Percentiles rank a stretch among this genome's conserved stretches.
These are phyloP conservation scores for Hanseniaspora hatyaiensis DNA, from an alignment of 805 yeast species.

Conservation along the genomic window DNA sequence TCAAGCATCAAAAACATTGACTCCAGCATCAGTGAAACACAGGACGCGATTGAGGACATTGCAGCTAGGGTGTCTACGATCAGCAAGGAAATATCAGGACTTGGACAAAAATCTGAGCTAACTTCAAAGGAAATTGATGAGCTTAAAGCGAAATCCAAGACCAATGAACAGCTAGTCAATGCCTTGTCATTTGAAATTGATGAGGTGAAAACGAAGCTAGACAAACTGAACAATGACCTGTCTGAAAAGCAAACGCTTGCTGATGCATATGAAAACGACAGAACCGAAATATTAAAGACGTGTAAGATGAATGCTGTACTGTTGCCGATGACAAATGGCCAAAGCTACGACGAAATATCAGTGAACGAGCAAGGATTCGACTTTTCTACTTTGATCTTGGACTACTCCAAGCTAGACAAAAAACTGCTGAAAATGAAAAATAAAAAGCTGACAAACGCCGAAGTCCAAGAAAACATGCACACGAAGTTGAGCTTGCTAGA, in stretches of 20 bases:
- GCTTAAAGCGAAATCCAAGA: conserved; percentile 30
- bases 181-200: conserved; percentile 24
- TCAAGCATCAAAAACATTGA: background rate
- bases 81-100: background rate
- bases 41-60: background rate
- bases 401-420: conserved; percentile 39
- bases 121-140: conserved; percentile 25
- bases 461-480: conserved; percentile 30
- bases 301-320: conserved; percentile 63
- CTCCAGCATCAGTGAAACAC: background rate
- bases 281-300: conserved; percentile 48
- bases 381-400: conserved; percentile 37
- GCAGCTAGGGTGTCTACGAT: background rate
- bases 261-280: conserved; percentile 44
- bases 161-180: conserved; percentile 22
- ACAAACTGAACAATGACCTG: conserved; percentile 28
- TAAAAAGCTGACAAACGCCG: conserved; percentile 15
- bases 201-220: conserved; percentile 29
- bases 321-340: conserved; percentile 51
- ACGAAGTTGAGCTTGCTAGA: conserved; percentile 31
- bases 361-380: conserved; percentile 40
- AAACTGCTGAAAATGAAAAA: conserved; percentile 32
- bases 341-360: conserved; percentile 45
- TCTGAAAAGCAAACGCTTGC: conserved; percentile 40
- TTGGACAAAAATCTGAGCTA: conserved; percentile 24